Percentiles rank a stretch among this genome's conserved stretches.
Evolutionary conservation across 2,329 filamentous ascomycete species (phyloP).

Genomic region (Helicocarpus griseus): DNA sequence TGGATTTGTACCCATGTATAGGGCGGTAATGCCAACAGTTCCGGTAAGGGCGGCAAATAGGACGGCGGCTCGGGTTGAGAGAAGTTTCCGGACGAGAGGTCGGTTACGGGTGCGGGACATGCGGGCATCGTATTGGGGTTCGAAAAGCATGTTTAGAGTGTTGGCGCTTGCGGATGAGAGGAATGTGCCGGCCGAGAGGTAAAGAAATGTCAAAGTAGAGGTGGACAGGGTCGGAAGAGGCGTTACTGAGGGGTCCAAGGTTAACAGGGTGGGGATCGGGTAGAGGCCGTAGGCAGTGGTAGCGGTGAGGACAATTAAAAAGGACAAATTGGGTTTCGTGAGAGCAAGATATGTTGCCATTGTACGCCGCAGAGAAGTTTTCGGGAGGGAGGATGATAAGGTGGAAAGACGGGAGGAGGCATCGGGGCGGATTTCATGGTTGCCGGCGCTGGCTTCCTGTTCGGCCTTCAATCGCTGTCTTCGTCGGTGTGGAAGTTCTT

Average conservation of each 20-base stretch:
- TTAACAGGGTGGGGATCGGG: constrained; percentile 77
- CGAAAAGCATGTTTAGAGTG: constrained; percentile 94
- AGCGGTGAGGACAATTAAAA: constrained; percentile 81
- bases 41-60: constrained; percentile 71
- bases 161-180: constrained; percentile 88
- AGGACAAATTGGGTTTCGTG: constrained; percentile 87
- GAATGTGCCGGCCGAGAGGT: constrained; percentile 81
- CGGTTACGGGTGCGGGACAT: constrained; percentile 92
- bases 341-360: constrained; percentile 78
- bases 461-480: constrained; percentile 32
- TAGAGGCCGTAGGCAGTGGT: constrained; percentile 90
- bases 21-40: constrained; percentile 55
- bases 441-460: constrained; percentile 18
- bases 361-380: constrained; percentile 52
- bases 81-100: constrained; percentile 72
- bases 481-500: constrained; percentile 33
- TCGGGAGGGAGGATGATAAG: constrained; percentile 47
- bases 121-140: constrained; percentile 76
- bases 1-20: constrained; percentile 88
- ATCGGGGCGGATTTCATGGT: constrained; percentile 43
- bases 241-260: constrained; percentile 62
- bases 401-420: constrained; percentile 52
- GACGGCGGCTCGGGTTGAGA: constrained; percentile 61
- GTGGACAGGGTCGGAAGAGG: constrained; percentile 51
- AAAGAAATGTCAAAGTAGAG: constrained; percentile 81